Evolutionary conservation across 768 basidiomycete species (phyloP), one percentile per base, ranked within the genome.

Genomic region (Suillus alpinus): DNA sequence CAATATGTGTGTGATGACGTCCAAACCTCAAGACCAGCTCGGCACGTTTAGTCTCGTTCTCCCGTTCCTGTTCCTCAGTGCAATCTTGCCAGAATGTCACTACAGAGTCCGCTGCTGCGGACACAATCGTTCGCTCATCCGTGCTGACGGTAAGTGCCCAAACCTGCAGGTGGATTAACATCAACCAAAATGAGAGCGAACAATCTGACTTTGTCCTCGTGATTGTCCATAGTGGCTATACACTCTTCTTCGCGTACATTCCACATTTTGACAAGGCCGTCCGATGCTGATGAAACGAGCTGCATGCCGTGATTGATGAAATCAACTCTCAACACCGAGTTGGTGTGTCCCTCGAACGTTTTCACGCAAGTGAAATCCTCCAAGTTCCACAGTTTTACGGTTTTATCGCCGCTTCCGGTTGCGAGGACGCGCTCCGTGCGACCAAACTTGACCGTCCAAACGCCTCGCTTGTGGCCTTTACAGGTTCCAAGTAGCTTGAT

Each of bases 321-420:
- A 68, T 95, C 94, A 34, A 98, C 92, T 56, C 95, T 80, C 57
- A 99, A 76, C 36, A 99, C 94, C 13, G 97, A 97, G 74, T 98
- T 98, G 8, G 94, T 94, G 73, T 99, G 97, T 0, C 97, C 97
- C 76, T 99, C 97, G 67, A 98, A 95, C 23, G 97, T 98, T 82
- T 94, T 86, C 63, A 98, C 71, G 72, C 97, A 99, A 29, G 92
- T 85, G 75, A 89, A 97, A 70, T 98, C 94, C 63, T 95, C 92
- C 64, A 98, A 73, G 74, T 81, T 94, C 97, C 97, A 99, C 36
- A 99, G 75, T 72, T 90, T 93, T 65, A 98, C 84, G 0, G 95
- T 95, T 75, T 92, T 92, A 76, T 99, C 97, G 4, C 95, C 95
- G 63, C 95, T 96, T 43, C 93, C 96, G 9, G 92, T 95, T 57